Conservation (phyloP, 352 stramenopile genomes). For the Globisporangium spiculum region DNA sequence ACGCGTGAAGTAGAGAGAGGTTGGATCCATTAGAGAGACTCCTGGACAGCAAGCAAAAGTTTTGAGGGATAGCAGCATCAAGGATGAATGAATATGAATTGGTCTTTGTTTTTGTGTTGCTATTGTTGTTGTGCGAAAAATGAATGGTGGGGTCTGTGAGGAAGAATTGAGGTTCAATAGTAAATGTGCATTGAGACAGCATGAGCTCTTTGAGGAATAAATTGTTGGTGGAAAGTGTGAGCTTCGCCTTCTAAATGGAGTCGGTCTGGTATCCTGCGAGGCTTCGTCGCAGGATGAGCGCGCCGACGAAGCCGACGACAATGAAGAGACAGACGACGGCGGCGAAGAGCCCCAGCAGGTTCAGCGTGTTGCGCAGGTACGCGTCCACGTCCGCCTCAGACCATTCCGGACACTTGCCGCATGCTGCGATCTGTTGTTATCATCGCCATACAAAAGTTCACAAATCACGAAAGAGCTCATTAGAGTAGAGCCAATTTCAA, state of each 20-base stretch:
- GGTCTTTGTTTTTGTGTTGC: slow-evolving; percentile 2
- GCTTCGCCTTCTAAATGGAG: slow-evolving; percentile 46
- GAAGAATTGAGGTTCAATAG: not conserved
- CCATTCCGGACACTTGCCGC: slow-evolving; percentile 80
- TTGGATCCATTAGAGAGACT: not conserved
- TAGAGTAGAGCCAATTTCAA: slow-evolving; percentile 10
- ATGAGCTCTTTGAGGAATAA: not conserved
- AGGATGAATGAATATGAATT: slow-evolving; percentile 28
- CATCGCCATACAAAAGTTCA: slow-evolving; percentile 5
- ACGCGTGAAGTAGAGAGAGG: slow-evolving; percentile 9
- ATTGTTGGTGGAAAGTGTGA: not conserved
- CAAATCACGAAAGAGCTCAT: not conserved
- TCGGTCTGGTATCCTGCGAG: slow-evolving; percentile 83
- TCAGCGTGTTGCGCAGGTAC: slow-evolving; percentile 59
- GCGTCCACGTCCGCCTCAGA: slow-evolving; percentile 58
- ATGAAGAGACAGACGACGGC: slow-evolving; percentile 78
- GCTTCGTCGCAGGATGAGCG: slow-evolving; percentile 69
- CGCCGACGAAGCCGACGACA: slow-evolving; percentile 59
- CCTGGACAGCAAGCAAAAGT: not conserved
- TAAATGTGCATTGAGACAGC: not conserved
- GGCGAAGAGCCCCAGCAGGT: slow-evolving; percentile 64
- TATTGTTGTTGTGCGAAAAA: not conserved
- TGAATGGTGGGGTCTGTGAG: not conserved
- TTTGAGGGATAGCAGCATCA: slow-evolving; percentile 1
- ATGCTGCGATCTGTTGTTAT: slow-evolving; percentile 49